phyloP scores from a whole-genome alignment of 177 flowering plant genomes.

The Tripterygium wilfordii region DNA sequence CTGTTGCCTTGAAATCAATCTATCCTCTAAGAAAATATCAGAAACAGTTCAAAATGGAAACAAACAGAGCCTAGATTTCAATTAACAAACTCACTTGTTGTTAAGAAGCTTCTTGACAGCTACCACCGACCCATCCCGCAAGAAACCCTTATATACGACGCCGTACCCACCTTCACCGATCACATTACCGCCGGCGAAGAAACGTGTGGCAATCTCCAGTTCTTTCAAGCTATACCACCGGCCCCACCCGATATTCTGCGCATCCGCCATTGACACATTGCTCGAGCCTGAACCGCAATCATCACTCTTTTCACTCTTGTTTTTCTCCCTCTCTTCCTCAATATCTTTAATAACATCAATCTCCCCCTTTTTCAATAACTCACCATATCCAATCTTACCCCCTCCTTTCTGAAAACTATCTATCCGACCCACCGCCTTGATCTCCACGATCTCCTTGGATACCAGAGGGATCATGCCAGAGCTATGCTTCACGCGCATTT shows the following conservation, averaged over 20 bases:
- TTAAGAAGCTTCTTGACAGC: conserved; percentile 86
- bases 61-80: neutral
- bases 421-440: conserved; percentile 18
- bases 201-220: conserved; percentile 71
- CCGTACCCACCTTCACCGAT: conserved; percentile 98
- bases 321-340: conserved; percentile 15
- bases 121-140: conserved; percentile 64
- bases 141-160: conserved; percentile 65
- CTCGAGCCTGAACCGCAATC: conserved; percentile 35
- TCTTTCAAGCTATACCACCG: conserved; percentile 72
- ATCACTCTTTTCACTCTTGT: conserved; percentile 17
- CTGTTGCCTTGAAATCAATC: neutral
- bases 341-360: conserved; percentile 2
- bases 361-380: conserved; percentile 1
- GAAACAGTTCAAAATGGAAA: neutral
- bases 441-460: conserved; percentile 37
- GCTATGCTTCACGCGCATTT: conserved; percentile 29
- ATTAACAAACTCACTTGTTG: conserved; percentile 57
- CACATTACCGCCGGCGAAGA: conserved; percentile 66
- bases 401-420: conserved; percentile 10
- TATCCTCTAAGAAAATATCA: neutral
- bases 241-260: conserved; percentile 79
- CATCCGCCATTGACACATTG: conserved; percentile 27
- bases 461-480: conserved; percentile 44
- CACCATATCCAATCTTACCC: conserved; percentile 6